Evolutionary conservation across 2,329 filamentous ascomycete species (phyloP).

Genomic region (Alternaria panax): DNA sequence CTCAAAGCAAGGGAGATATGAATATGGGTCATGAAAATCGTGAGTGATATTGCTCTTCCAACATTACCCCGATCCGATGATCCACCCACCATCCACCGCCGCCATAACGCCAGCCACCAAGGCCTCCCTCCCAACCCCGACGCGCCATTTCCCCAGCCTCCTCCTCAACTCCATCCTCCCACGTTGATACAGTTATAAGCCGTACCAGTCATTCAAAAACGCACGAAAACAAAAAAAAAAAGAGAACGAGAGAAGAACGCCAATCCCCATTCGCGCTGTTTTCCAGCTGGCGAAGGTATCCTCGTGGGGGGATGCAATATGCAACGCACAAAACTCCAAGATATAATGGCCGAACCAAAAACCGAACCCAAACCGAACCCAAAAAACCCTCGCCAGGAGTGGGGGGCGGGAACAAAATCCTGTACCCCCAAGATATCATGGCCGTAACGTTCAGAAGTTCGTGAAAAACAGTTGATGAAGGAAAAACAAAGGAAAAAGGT

Average conservation of each 20-base stretch:
- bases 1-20: neutral
- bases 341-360: slow-evolving; percentile 7
- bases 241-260: slow-evolving; percentile 32
- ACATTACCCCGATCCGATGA: slow-evolving; percentile 5
- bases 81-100: neutral
- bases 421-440: slow-evolving; percentile 16
- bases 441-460: slow-evolving; percentile 22
- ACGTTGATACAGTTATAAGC: slow-evolving; percentile 11
- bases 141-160: too few species aligned
- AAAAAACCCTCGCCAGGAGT: slow-evolving; percentile 12
- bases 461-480: slow-evolving; percentile 7
- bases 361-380: too few species aligned
- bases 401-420: neutral
- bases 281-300: slow-evolving; percentile 42
- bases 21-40: slow-evolving; percentile 26
- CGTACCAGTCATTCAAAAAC: slow-evolving; percentile 10
- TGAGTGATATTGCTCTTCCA: slow-evolving; percentile 25
- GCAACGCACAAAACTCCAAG: slow-evolving; percentile 34
- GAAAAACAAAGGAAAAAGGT: slow-evolving; percentile 21
- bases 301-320: slow-evolving; percentile 36
- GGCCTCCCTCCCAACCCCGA: too few species aligned
- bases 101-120: neutral
- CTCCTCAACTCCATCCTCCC: neutral
- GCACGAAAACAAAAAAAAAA: slow-evolving; percentile 18
- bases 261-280: slow-evolving; percentile 40